phyloP scores from a whole-genome alignment of 768 basidiomycete genomes.

The Suillus subalutaceus region DNA sequence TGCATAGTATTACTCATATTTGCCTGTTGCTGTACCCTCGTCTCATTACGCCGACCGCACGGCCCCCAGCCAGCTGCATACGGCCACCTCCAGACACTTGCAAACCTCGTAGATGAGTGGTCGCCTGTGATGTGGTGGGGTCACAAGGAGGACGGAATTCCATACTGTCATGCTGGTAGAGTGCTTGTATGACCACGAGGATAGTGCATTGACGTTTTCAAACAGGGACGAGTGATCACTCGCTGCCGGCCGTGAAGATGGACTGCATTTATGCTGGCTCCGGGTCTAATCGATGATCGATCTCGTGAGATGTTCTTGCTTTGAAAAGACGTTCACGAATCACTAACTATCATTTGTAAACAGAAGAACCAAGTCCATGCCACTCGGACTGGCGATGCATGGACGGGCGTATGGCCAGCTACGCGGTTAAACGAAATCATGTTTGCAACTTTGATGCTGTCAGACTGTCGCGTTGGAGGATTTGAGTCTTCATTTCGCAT shows the following conservation, averaged over 20 bases:
- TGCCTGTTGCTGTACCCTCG: slow-evolving; percentile 17
- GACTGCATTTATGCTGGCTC: background rate
- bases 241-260: background rate
- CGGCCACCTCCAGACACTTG: slow-evolving; percentile 37
- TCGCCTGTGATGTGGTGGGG: slow-evolving; percentile 36
- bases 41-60: slow-evolving; percentile 19
- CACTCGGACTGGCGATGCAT: background rate
- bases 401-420: background rate
- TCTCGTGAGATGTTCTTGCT: background rate
- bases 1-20: slow-evolving; percentile 23
- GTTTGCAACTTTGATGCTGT: background rate
- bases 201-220: background rate
- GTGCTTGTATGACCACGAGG: background rate
- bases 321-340: background rate
- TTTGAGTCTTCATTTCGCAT: too few relatives aligned
- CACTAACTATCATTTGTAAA: background rate
- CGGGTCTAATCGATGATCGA: background rate
- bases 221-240: background rate
- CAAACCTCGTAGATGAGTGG: slow-evolving; percentile 39
- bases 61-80: slow-evolving; percentile 36
- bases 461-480: background rate
- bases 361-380: background rate
- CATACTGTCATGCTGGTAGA: slow-evolving; percentile 23
- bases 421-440: too few relatives aligned
- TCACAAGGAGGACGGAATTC: slow-evolving; percentile 17